Evolutionary conservation across 495 filamentous ascomycete species (phyloP).

Genomic region (Tuber indicum): DNA sequence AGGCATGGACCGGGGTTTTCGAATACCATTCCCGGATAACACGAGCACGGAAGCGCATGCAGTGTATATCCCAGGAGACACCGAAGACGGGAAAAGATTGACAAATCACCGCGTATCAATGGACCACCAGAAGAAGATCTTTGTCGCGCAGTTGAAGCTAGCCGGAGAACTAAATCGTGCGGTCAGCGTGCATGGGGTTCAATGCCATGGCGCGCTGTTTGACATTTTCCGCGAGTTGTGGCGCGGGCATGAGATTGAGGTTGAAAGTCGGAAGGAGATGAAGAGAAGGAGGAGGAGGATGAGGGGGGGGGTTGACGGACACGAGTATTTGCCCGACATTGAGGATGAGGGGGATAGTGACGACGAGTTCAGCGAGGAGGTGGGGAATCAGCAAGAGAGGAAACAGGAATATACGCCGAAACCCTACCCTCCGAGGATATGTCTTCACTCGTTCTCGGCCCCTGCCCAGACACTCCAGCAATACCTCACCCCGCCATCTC

Average conservation of each 20-base stretch:
- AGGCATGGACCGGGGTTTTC: constrained; percentile 78
- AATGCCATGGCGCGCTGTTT: constrained; percentile 76
- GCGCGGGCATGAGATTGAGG: constrained; percentile 70
- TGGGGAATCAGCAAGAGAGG: constrained; percentile 24
- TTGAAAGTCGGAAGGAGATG: constrained; percentile 59
- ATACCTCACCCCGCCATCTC: constrained; percentile 67
- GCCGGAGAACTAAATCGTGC: constrained; percentile 74
- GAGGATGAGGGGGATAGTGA: constrained; percentile 39
- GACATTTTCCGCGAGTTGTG: constrained; percentile 69
- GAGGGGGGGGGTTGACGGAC: constrained; percentile 48
- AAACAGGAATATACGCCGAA: constrained; percentile 42
- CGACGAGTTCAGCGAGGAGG: constrained; percentile 20
- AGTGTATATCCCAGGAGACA: constrained; percentile 45
- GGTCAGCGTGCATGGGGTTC: constrained; percentile 85
- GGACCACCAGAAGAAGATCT: constrained; percentile 66
- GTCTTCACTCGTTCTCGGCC: constrained; percentile 89
- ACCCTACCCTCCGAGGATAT: constrained; percentile 83
- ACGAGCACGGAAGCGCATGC: neutral
- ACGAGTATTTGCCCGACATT: constrained; percentile 46
- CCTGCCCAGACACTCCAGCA: constrained; percentile 67
- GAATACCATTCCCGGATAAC: constrained; percentile 54
- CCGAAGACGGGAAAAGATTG: constrained; percentile 64
- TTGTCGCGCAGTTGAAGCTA: constrained; percentile 75
- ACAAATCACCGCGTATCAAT: constrained; percentile 69
- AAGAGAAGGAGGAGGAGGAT: constrained; percentile 42